Base-by-base conservation (phyloP, 2,329 filamentous ascomycete species). In the Aspergillus caelatus region DNA sequence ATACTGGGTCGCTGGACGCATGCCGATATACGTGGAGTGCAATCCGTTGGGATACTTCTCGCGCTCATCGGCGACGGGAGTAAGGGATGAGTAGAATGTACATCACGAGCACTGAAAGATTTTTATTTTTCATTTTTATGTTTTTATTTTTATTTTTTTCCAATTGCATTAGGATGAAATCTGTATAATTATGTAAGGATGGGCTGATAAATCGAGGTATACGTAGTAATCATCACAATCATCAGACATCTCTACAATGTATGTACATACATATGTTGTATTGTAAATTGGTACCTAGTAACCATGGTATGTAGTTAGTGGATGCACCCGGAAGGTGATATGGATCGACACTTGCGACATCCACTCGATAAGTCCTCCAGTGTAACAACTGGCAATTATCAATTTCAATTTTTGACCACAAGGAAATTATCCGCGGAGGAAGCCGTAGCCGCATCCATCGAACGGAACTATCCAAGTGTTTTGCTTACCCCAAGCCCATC, bases 281-380 rank as follows among this genome's bases (percentile, higher is more conserved):
- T 36, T 54, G 28, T 36, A 54, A 36, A 36, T 34, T 19, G 10
- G 10, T n/a, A 54, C 19, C 36, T 55, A 19, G 19, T 32, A 43
- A n/a, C 39, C 39, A 39, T n/a, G 39, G 39, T 41, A 41, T 23
- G 32, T n/a, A 12, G 19, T 28, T 19, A 46, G 43, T 48, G 39
- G 56, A 46, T 58, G 56, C 45, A 58, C 43, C 30, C 56, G 56
- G 56, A 58, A 58, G 43, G 56, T 58, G 41, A 48, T 36, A 41
- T 41, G 39, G 39, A 41, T 19, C 39, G 39, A 39, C 32, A 39
- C 14, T 32, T 19, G 52, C 16, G 52, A 55, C 21, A 39, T 28
- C 28, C 48, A 41, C 48, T 41, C 19, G 52, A 54, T 54, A 36
- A 28, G 16, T 19, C 9, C 14, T 34, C 16, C 34, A 23, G 52